Percentiles rank a stretch among this genome's conserved stretches.
Conservation (phyloP, 116 monocot species). For the Iris pallida region DNA sequence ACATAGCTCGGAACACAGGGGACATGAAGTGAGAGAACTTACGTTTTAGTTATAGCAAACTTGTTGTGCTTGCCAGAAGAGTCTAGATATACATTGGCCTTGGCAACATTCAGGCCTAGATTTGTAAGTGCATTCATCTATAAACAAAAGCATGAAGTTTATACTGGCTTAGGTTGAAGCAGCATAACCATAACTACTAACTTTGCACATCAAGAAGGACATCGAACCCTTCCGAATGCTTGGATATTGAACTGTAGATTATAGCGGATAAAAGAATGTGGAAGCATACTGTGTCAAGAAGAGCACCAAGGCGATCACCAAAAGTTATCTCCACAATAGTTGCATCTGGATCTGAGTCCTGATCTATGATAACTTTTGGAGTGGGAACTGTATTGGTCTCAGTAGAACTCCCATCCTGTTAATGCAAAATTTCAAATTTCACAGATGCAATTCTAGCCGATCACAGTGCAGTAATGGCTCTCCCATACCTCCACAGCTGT, state of each 20-base stretch:
- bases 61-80: slow-evolving; percentile 93
- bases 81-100: slow-evolving; percentile 86
- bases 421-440: slow-evolving; percentile 10
- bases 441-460: slow-evolving; percentile 15
- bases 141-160: slow-evolving; percentile 12
- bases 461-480: slow-evolving; percentile 1
- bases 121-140: slow-evolving; percentile 82
- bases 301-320: slow-evolving; percentile 92
- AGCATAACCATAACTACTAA: slow-evolving; percentile 3
- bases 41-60: slow-evolving; percentile 87
- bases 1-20: not conserved
- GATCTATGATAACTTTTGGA: slow-evolving; percentile 91
- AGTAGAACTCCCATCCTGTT: slow-evolving; percentile 62
- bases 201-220: not conserved
- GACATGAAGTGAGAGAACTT: slow-evolving; percentile 14
- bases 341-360: slow-evolving; percentile 86
- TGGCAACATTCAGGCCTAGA: slow-evolving; percentile 88
- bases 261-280: not conserved
- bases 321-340: slow-evolving; percentile 93
- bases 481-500: slow-evolving; percentile 64
- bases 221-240: not conserved
- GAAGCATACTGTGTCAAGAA: slow-evolving; percentile 81
- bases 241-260: not conserved
- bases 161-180: not conserved
- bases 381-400: slow-evolving; percentile 63